Base-by-base conservation (phyloP, 2,329 filamentous ascomycete species). In the Trichoderma harzianum region DNA sequence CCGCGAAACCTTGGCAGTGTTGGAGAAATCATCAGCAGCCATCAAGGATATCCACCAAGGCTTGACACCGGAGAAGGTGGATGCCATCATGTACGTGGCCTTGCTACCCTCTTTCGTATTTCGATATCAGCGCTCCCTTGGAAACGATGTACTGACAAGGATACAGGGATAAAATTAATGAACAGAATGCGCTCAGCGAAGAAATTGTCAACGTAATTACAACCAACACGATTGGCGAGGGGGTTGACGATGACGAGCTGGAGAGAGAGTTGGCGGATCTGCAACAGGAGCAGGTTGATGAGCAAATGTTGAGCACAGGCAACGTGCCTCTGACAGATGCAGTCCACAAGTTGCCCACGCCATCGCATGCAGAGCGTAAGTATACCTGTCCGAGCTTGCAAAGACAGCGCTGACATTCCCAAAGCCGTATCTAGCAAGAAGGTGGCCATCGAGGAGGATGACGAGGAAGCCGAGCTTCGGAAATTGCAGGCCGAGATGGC, bases 401-500 rank as follows among this genome's bases (percentile, higher is more conserved):
- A 36, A 14, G 21, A 1, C 32, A 21, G 16, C 62, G 60, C 71
- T 76, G 58, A 77, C 68, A 34, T 18, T 28, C 18, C 21, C 57
- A 61, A 63, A 82, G 81, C 79, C 69, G 74, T 81, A 32, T 77
- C 80, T 36, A 78, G 69, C 75, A 80, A 78, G 77, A 79, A 77
- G 70, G 77, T 89, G 76, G 83, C 84, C 73, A 80, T 79, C 76
- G 90, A 92, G 79, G 94, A 97, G 81, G 95, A 98, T 81, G 95
- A 98, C 87, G 96, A 98, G 80, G 95, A 98, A 82, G 95, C 92
- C 78, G 95, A 98, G 84, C 86, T 98, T 79, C 90, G 92, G 82
- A 98, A 96, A 84, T 83, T 99, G 76, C 94, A 97, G 81, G 95
- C 94, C 43, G 95, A 98, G 83, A 98, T 98, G 95, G 95, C 95